Percentiles rank a stretch among this genome's conserved stretches.
phyloP scores from a whole-genome alignment of 2,329 filamentous ascomycete genomes.

The Plenodomus tracheiphilus region DNA sequence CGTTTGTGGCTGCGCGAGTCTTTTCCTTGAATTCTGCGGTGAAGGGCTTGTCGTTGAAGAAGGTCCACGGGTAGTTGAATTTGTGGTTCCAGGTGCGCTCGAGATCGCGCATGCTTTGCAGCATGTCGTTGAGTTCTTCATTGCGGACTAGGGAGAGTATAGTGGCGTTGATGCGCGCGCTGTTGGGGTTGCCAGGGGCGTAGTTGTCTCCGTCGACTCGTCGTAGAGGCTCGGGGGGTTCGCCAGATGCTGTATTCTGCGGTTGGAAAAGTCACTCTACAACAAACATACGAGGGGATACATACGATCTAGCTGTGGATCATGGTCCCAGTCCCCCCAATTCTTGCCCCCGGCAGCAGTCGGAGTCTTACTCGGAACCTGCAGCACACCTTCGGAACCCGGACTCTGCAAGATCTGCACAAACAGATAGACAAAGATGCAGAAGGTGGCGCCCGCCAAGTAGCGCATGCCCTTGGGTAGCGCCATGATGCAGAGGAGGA shows the following conservation, averaged over 20 bases:
- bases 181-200: constrained; percentile 71
- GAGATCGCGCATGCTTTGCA: constrained; percentile 86
- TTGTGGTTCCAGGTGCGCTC: constrained; percentile 97
- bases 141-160: constrained; percentile 91
- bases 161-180: constrained; percentile 89
- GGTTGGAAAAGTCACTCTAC: constrained; percentile 2
- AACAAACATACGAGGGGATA: no score
- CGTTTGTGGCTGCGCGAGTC: constrained; percentile 82
- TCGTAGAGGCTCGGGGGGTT: constrained; percentile 76
- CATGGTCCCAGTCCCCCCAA: constrained; percentile 68
- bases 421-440: constrained; percentile 78
- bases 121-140: constrained; percentile 79
- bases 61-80: constrained; percentile 99
- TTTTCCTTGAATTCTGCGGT: constrained; percentile 87
- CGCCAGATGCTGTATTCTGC: constrained; percentile 67
- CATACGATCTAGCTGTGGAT: constrained; percentile 87
- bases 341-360: constrained; percentile 36
- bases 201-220: constrained; percentile 74
- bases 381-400: constrained; percentile 52
- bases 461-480: constrained; percentile 83
- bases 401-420: constrained; percentile 71
- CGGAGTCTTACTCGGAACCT: constrained; percentile 32
- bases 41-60: constrained; percentile 96
- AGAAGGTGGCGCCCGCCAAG: constrained; percentile 70
- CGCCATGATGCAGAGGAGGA: constrained; percentile 64